Evolutionary conservation across 495 filamentous ascomycete species (phyloP), one percentile per base, ranked within the genome.

Genomic region (Astrothelium subdiscretum): DNA sequence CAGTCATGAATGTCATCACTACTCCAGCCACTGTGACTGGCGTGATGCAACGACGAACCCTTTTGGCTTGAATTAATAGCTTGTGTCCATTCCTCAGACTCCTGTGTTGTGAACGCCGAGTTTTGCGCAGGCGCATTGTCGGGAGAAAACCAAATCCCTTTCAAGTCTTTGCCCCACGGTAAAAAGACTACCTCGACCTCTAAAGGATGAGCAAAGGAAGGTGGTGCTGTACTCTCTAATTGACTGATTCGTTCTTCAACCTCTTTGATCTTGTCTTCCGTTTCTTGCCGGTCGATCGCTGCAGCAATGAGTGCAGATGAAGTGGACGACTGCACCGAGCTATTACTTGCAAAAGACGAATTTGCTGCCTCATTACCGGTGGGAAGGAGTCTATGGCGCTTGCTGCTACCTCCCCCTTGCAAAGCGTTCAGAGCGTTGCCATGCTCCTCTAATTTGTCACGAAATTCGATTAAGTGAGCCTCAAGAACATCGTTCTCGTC

Each of bases 171-270:
- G 10, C 79, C 82, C 72, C 85, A 89, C 32, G 86, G 85, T n/a
- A 88, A 66, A 58, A 88, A 80, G 20, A 88, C 77, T 22, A 89
- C 83, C 66, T 89, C 85, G 27, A 89, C 69, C 65, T 85, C 78
- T 84, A 84, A 87, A 4, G 85, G 85, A n/a, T 79, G 75, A 22
- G 71, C 70, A 57, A 72, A 75, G 0, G 84, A 80, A 11, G 86
- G 84, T 29, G 80, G 68, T 12, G 81, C 77, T 5, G 75, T 61
- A 18, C 77, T 74, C 65, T 86, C 83, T 3, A 87, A 76, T 62
- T 79, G 74, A 62, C 70, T 73, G 31, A 89, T 69, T 48, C 84
- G 79, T 1, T 79, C 75, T 63, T 84, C 81, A 0, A 89, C 69
- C 32, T 69, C 72, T 66, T 83, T 79, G 13, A 88, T 64, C 31